These are phyloP conservation scores for Sphaerulina vaccinii DNA, from an alignment of 2,329 filamentous ascomycete genomes.

Conservation along the genomic window DNA sequence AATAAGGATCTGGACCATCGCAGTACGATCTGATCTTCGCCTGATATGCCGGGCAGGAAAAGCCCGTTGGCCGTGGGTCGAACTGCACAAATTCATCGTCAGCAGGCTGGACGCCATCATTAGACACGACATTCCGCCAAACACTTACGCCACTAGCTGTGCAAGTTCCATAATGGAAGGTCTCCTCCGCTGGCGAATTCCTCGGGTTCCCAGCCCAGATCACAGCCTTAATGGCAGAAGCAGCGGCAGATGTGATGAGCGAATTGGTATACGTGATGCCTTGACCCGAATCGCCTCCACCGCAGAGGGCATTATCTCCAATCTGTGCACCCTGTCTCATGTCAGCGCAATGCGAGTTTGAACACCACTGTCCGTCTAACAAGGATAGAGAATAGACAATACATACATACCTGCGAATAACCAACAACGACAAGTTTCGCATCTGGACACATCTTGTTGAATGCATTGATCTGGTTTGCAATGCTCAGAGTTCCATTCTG, in stretches of 20 bases:
- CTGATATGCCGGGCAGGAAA: constrained; percentile 54
- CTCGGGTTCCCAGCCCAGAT: constrained; percentile 50
- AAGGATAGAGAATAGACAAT: neutral
- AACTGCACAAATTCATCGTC: too few relatives aligned
- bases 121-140: too few relatives aligned
- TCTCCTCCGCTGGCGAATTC: constrained; percentile 52
- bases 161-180: constrained; percentile 64
- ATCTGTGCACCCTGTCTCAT: constrained; percentile 57
- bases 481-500: constrained; percentile 50
- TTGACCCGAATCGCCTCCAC: constrained; percentile 52
- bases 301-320: constrained; percentile 62
- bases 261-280: constrained; percentile 48
- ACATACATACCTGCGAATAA: constrained; percentile 38
- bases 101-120: too few relatives aligned
- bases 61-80: constrained; percentile 58
- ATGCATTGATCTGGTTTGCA: constrained; percentile 30
- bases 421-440: constrained; percentile 31
- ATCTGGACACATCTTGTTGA: constrained; percentile 27
- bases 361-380: neutral
- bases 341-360: constrained; percentile 33
- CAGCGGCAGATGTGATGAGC: constrained; percentile 22
- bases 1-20: constrained; percentile 54
- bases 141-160: constrained; percentile 58
- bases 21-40: constrained; percentile 65
- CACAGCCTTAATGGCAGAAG: constrained; percentile 29